Percentiles rank a stretch among this genome's conserved stretches.
Evolutionary conservation across 495 filamentous ascomycete species (phyloP).

Genomic region (Penicillium cataractarum): DNA sequence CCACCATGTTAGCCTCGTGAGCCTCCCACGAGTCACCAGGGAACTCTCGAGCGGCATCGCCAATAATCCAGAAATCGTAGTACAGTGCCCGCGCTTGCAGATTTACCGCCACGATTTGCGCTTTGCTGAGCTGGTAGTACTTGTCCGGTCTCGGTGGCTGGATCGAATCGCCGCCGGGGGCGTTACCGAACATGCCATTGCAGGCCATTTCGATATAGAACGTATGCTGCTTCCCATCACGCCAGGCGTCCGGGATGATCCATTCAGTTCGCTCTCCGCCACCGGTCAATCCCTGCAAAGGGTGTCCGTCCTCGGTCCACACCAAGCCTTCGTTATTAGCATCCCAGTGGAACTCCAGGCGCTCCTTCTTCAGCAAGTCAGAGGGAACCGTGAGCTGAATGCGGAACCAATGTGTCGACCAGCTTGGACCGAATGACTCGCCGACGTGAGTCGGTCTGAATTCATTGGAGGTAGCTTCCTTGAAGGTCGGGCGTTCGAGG

Average conservation of each 20-base stretch:
- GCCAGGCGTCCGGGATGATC: conserved; percentile 78
- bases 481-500: conserved; percentile 80
- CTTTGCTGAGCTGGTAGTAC: conserved; percentile 72
- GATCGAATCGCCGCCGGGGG: conserved; percentile 79
- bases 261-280: conserved; percentile 87
- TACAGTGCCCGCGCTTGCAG: conserved; percentile 78
- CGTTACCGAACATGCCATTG: conserved; percentile 98
- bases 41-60: conserved; percentile 82
- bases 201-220: conserved; percentile 99
- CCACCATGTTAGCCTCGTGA: conserved; percentile 80
- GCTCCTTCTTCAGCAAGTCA: conserved; percentile 69
- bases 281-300: conserved; percentile 92
- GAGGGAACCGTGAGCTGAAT: conserved; percentile 76
- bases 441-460: conserved; percentile 79
- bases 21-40: conserved; percentile 81
- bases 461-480: conserved; percentile 80
- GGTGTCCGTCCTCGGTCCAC: conserved; percentile 85
- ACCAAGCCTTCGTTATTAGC: conserved; percentile 88
- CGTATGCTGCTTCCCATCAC: conserved; percentile 81
- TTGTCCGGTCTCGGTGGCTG: conserved; percentile 85
- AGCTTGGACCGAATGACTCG: conserved; percentile 85
- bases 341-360: conserved; percentile 95
- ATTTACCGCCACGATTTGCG: conserved; percentile 90
- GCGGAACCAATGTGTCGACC: conserved; percentile 99
- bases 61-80: conserved; percentile 95